phyloP scores from a whole-genome alignment of 2,329 filamentous ascomycete genomes.

The Pyricularia sp. region DNA sequence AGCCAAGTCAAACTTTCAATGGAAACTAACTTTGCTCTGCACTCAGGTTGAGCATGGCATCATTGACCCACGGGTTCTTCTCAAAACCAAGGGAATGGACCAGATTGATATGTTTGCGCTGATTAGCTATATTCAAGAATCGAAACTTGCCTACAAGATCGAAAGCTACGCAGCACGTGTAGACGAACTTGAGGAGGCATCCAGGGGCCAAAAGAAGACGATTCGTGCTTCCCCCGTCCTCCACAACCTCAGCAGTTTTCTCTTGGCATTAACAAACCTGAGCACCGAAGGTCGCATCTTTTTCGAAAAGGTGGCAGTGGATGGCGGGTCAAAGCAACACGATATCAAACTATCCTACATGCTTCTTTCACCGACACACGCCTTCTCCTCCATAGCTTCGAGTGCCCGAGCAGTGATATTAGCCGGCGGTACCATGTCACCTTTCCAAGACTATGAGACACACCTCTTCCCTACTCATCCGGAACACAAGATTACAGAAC shows the following conservation, averaged over 20 bases:
- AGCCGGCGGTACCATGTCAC: slow-evolving; percentile 95
- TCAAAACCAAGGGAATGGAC: slow-evolving; percentile 79
- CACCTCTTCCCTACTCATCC: slow-evolving; percentile 75
- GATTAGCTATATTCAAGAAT: slow-evolving; percentile 79
- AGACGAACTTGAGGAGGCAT: slow-evolving; percentile 33
- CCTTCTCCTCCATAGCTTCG: slow-evolving; percentile 81
- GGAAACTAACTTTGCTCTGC: slow-evolving; percentile 22
- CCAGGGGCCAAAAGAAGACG: slow-evolving; percentile 18
- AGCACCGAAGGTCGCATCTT: slow-evolving; percentile 62
- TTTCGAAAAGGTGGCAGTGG: slow-evolving; percentile 36
- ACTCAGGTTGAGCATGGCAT: slow-evolving; percentile 43
- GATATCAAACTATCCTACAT: slow-evolving; percentile 70
- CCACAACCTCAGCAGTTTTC: slow-evolving; percentile 50
- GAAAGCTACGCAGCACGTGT: slow-evolving; percentile 71
- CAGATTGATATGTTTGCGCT: slow-evolving; percentile 93
- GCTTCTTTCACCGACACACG: slow-evolving; percentile 81
- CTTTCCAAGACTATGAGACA: slow-evolving; percentile 80
- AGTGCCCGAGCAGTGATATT: slow-evolving; percentile 80
- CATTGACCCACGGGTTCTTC: slow-evolving; percentile 61
- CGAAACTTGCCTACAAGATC: slow-evolving; percentile 88
- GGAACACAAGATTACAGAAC: slow-evolving; percentile 56
- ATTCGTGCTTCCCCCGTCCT: slow-evolving; percentile 46
- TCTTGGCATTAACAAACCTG: slow-evolving; percentile 78
- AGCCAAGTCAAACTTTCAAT: slow-evolving; percentile 20
- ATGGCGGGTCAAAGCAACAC: slow-evolving; percentile 7